These are phyloP conservation scores for Citrullus amarus DNA, from an alignment of 306 rosid species.

Conservation along the genomic window DNA sequence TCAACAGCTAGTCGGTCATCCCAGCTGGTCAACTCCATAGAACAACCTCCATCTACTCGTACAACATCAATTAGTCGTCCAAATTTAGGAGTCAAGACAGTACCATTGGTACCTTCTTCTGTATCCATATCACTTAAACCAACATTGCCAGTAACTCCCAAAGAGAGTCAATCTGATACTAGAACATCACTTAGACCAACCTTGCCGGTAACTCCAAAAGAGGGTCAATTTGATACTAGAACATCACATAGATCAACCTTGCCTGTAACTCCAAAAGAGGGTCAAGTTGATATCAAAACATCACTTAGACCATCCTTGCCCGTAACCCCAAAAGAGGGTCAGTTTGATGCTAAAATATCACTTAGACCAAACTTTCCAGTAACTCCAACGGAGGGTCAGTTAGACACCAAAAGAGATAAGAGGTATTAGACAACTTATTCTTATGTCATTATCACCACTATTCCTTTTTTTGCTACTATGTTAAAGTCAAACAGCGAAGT, in stretches of 20 bases:
- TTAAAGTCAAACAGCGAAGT: not conserved
- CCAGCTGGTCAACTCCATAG: conserved; percentile 18
- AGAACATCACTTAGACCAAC: conserved; percentile 38
- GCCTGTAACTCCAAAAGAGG: conserved; percentile 28
- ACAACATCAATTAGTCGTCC: conserved; percentile 32
- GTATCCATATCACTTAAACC: conserved; percentile 67
- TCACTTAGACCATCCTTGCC: conserved; percentile 47
- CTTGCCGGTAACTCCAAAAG: conserved; percentile 25
- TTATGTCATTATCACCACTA: not conserved
- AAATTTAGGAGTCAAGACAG: conserved; percentile 34
- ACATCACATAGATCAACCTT: conserved; percentile 38
- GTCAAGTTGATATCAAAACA: conserved; percentile 12
- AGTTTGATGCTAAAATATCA: conserved; percentile 18
- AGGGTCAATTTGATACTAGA: conserved; percentile 18
- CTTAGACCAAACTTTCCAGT: conserved; percentile 41
- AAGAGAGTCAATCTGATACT: conserved; percentile 26
- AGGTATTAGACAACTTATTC: conserved; percentile 25
- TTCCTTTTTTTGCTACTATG: not conserved
- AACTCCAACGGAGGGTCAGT: conserved; percentile 25
- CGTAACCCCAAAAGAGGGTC: conserved; percentile 22
- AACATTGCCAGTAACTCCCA: conserved; percentile 17
- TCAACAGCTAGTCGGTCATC: conserved; percentile 20
- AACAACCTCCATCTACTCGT: conserved; percentile 55
- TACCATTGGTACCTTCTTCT: conserved; percentile 57
- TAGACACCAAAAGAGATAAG: conserved; percentile 44